These are phyloP conservation scores for Morella rubra DNA, from an alignment of 306 rosid genomes.

Conservation along the genomic window DNA sequence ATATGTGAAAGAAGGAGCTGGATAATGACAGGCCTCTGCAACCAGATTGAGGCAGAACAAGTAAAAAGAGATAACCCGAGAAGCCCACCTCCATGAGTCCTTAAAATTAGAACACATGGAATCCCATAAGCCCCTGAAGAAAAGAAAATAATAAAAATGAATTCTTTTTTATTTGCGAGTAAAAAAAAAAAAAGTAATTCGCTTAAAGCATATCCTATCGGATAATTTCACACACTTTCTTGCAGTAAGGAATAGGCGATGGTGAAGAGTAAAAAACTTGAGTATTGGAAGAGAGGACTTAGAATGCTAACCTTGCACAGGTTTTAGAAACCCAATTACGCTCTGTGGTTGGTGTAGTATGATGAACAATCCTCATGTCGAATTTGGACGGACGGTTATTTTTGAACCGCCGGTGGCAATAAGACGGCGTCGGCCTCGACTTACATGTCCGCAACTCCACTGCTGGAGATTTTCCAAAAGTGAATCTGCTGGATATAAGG, in stretches of 20 bases:
- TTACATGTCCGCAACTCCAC: background rate
- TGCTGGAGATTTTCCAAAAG: background rate
- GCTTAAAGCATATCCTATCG: no score
- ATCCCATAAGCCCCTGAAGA: slow-evolving; percentile 28
- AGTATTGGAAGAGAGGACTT: background rate
- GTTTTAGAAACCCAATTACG: background rate
- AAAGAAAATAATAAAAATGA: slow-evolving; percentile 9
- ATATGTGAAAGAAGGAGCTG: slow-evolving; percentile 36
- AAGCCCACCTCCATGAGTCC: slow-evolving; percentile 47
- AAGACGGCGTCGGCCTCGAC: background rate
- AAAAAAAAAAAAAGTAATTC: no score
- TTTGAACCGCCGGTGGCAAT: background rate
- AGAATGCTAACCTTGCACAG: slow-evolving; percentile 9
- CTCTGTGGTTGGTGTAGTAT: background rate
- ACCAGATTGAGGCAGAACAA: slow-evolving; percentile 51
- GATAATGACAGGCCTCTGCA: slow-evolving; percentile 44
- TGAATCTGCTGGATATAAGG: background rate
- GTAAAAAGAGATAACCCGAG: slow-evolving; percentile 48
- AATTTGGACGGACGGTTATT: background rate
- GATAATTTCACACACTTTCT: no score
- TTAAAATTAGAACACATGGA: slow-evolving; percentile 24
- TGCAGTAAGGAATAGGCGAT: background rate
- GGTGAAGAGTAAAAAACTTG: background rate
- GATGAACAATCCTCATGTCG: background rate
- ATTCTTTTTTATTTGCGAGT: no score